These are phyloP conservation scores for Xylariaceae sp. DNA, from an alignment of 2,329 filamentous ascomycete genomes.

Conservation along the genomic window DNA sequence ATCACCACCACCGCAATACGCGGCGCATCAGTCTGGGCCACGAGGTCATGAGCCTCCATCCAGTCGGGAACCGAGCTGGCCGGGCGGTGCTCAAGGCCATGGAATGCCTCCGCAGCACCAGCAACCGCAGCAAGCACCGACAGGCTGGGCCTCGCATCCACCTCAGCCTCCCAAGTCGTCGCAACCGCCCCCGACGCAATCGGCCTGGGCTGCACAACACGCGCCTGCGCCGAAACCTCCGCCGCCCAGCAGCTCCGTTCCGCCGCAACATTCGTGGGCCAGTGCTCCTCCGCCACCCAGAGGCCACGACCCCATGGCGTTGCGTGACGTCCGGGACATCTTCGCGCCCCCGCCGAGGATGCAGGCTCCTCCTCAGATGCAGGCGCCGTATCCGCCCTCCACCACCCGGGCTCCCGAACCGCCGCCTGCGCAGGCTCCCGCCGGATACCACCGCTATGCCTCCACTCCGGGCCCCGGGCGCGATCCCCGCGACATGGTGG, in stretches of 20 bases:
- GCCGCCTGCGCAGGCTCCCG: slow-evolving; percentile 31
- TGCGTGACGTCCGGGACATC: slow-evolving; percentile 20
- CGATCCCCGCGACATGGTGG: slow-evolving; percentile 36
- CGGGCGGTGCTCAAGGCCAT: slow-evolving; percentile 21
- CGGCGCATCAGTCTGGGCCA: slow-evolving; percentile 36
- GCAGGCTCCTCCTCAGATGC: slow-evolving; percentile 22
- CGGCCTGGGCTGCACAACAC: slow-evolving; percentile 32
- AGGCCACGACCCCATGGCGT: slow-evolving; percentile 23
- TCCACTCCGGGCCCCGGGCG: slow-evolving; percentile 33
- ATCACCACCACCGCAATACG: slow-evolving; percentile 51
- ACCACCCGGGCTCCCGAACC: slow-evolving; percentile 34
- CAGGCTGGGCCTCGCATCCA: slow-evolving; percentile 29
- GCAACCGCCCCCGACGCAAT: slow-evolving; percentile 28
- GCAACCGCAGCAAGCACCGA: slow-evolving; percentile 22
- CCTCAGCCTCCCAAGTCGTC: slow-evolving; percentile 27
- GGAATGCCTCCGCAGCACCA: slow-evolving; percentile 27
- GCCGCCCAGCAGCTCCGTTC: slow-evolving; percentile 24
- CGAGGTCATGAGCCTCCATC: slow-evolving; percentile 35
- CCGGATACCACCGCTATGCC: slow-evolving; percentile 35
- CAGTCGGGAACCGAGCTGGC: slow-evolving; percentile 30
- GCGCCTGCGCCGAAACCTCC: slow-evolving; percentile 29
- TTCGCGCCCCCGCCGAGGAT: slow-evolving; percentile 22
- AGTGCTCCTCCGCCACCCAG: slow-evolving; percentile 21
- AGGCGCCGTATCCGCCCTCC: slow-evolving; percentile 28
- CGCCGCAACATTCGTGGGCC: slow-evolving; percentile 28